phyloP scores from a whole-genome alignment of 177 flowering plant genomes.

The Vitis hybrid region DNA sequence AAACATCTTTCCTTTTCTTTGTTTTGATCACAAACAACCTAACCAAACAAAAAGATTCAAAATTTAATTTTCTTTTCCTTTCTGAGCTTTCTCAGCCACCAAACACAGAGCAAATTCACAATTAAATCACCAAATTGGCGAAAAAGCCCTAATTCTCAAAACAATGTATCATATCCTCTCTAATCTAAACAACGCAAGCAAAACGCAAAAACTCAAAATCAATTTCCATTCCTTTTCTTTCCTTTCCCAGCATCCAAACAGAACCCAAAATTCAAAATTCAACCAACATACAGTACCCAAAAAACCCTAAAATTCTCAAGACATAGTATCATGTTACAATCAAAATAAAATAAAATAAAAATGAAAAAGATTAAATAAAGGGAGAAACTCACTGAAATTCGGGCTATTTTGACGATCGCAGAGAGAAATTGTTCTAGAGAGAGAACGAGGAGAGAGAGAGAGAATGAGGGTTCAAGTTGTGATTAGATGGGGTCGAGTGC shows the following conservation, averaged over 20 bases:
- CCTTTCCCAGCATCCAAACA: slow-evolving; percentile 11
- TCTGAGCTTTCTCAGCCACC: too few species aligned
- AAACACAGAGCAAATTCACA: too few species aligned
- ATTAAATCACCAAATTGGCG: too few species aligned
- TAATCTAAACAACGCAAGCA: neutral
- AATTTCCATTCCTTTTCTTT: neutral
- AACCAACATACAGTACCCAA: neutral
- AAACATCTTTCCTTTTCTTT: too few species aligned
- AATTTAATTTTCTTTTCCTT: too few species aligned
- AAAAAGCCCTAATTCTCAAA: neutral
- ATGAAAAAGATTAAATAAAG: neutral
- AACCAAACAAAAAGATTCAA: too few species aligned
- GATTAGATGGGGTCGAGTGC: slow-evolving; percentile 15
- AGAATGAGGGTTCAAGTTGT: slow-evolving; percentile 18
- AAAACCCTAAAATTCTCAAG: neutral
- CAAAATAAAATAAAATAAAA: too few species aligned
- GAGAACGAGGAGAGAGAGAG: slow-evolving; percentile 8
- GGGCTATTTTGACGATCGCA: slow-evolving; percentile 12
- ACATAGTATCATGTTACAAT: too few species aligned
- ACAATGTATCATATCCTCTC: neutral
- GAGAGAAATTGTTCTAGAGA: slow-evolving; percentile 8
- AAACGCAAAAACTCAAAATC: neutral
- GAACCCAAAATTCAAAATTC: neutral
- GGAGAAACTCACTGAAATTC: slow-evolving; percentile 16
- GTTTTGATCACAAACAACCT: too few species aligned